phyloP scores from a whole-genome alignment of 1,284 basidiomycete genomes.

The Irpex rosettiformis region DNA sequence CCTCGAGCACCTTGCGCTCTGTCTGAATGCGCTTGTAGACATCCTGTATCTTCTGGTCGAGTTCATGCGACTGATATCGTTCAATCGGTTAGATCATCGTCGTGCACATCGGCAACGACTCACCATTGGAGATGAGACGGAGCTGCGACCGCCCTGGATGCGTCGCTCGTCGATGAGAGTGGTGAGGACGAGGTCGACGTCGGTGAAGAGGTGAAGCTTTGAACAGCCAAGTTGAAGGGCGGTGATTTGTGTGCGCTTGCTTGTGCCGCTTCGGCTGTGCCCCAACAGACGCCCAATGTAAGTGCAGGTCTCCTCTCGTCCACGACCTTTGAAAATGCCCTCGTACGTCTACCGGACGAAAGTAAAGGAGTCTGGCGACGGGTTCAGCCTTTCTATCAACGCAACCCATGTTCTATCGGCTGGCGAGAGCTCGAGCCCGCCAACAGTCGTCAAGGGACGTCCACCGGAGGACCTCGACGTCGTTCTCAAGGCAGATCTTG shows the following conservation, averaged over 20 bases:
- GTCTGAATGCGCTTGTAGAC: constrained; percentile 88
- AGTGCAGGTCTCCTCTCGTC: constrained; percentile 5
- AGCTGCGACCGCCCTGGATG: constrained; percentile 8
- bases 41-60: constrained; percentile 91
- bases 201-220: not conserved
- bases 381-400: constrained; percentile 30
- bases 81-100: constrained; percentile 1
- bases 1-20: constrained; percentile 91
- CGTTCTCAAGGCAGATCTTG: constrained; percentile 45
- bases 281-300: not conserved
- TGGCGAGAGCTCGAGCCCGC: constrained; percentile 31
- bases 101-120: constrained; percentile 6
- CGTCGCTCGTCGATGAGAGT: constrained; percentile 16
- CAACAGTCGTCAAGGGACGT: constrained; percentile 32
- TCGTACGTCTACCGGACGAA: constrained; percentile 28
- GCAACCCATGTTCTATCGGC: constrained; percentile 37
- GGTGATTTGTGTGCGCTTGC: constrained; percentile 27
- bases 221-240: constrained; percentile 17
- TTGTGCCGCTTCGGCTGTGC: constrained; percentile 19
- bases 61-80: constrained; percentile 44
- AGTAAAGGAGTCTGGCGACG: constrained; percentile 30
- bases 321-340: constrained; percentile 31
- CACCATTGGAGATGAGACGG: constrained; percentile 25
- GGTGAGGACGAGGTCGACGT: constrained; percentile 16
- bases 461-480: constrained; percentile 47